phyloP scores from a whole-genome alignment of 2,329 filamentous ascomycete species.

The Paramyrothecium sp. region DNA sequence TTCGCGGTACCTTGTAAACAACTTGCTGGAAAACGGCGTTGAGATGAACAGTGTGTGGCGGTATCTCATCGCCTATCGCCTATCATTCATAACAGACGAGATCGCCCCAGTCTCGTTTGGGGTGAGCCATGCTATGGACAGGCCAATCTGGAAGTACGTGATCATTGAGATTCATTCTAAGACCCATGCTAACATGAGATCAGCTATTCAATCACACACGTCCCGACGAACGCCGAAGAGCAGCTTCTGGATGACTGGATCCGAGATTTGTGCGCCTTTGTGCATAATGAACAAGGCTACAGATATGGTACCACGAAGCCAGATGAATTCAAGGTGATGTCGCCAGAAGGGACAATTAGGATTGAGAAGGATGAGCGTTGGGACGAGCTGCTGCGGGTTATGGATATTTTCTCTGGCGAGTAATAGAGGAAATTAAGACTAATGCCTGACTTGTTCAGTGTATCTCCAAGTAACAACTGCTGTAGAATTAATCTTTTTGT shows the following conservation, averaged over 20 bases:
- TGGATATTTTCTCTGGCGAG: no score
- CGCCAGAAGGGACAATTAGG: constrained; percentile 27
- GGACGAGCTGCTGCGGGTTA: constrained; percentile 13
- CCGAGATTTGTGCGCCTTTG: constrained; percentile 32
- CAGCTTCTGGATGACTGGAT: constrained; percentile 37
- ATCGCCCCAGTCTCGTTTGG: constrained; percentile 32
- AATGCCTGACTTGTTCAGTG: no score
- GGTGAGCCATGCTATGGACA: constrained; percentile 38
- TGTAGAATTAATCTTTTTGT: no score
- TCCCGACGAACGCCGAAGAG: constrained; percentile 30
- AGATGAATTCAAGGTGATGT: constrained; percentile 34
- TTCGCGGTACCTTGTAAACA: constrained; percentile 29
- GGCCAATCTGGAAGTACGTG: constrained; percentile 40
- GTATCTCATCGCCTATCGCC: constrained; percentile 37
- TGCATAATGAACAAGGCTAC: constrained; percentile 25
- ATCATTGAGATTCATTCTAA: neutral
- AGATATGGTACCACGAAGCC: constrained; percentile 29
- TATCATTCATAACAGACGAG: constrained; percentile 39
- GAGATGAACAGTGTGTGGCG: constrained; percentile 33
- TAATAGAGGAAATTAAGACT: no score
- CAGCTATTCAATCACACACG: constrained; percentile 36
- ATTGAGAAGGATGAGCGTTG: constrained; percentile 32
- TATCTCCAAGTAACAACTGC: no score
- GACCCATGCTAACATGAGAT: neutral
- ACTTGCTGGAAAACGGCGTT: constrained; percentile 28